Base-by-base conservation (phyloP, 1,284 basidiomycete genomes). In the Lignosus rhinocerotis region DNA sequence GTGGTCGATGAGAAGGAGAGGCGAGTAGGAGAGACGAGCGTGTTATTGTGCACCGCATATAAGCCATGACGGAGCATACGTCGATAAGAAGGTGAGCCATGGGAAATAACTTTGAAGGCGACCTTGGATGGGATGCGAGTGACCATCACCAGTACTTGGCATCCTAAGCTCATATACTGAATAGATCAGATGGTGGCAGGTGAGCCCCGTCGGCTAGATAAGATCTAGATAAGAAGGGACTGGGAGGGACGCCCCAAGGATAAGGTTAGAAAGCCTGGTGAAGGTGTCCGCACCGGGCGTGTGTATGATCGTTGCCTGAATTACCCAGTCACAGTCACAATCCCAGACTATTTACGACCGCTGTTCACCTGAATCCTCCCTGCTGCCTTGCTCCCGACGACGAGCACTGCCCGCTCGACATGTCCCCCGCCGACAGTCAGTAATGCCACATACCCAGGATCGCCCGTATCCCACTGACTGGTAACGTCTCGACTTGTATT, bases 401-500 rank as follows among this genome's bases (percentile, higher is more conserved):
- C 58, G 56, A 55, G 42, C 56, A 52, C 51, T 49, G 43, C 49
- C 55, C 21, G 51, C 53, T 53, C 86, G 86, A 87, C 67, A 78
- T 87, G 78, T 86, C 84, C 19, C 76, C 77, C 9, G 71, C 73
- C 8, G 60, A 81, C 16, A 84, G 84, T 71, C 1, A 78, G 60
- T 58, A 38, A 64, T 64, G 59, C 55, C 48, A 36, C 21, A 56
- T 36, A 49, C 47, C 39, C 50, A 50, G 16, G 4, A 34, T 32
- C 38, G 2, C 9, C 54, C 43, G 12, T 21, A 34, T 31, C 33
- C 21, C 21, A 31, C 34, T 25, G 19, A 39, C 33, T 50, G 51
- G 63, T 63, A 25, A 25, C 38, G 58, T 49, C n/a, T 25, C n/a
- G 9, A 10, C 44, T 45, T 44, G 25, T 45, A 21, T 31, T 47